phyloP scores from a whole-genome alignment of 139 green algal species.

The Desmodesmus armatus region DNA sequence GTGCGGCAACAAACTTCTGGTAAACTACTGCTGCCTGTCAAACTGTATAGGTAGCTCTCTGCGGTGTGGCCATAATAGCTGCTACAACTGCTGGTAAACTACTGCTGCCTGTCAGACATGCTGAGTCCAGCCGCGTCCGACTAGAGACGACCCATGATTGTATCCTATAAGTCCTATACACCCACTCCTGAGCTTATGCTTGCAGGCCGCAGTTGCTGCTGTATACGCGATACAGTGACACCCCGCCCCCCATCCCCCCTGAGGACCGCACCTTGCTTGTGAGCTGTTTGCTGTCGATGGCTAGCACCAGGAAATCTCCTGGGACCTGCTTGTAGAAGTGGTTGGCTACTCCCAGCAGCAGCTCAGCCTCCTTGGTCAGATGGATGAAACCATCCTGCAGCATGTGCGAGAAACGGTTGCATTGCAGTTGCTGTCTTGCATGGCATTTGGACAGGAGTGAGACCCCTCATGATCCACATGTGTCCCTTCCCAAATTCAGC shows the following conservation, averaged over 20 bases:
- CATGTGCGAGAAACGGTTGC: too few relatives aligned
- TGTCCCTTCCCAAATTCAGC: too few relatives aligned
- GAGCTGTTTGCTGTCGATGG: slow-evolving; percentile 52
- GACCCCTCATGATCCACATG: too few relatives aligned
- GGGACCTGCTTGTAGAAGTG: slow-evolving; percentile 68
- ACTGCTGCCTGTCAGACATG: background rate
- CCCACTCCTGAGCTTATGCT: background rate
- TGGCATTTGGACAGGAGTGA: too few relatives aligned
- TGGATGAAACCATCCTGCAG: slow-evolving; percentile 80
- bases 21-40: too few relatives aligned
- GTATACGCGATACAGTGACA: background rate
- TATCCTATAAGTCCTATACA: background rate
- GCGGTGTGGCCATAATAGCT: background rate
- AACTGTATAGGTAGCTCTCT: too few relatives aligned
- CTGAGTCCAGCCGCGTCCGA: background rate
- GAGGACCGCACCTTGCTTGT: slow-evolving; percentile 49
- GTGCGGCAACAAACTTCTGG: too few relatives aligned
- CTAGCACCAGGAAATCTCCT: slow-evolving; percentile 61
- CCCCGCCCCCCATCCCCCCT: background rate
- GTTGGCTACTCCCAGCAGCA: slow-evolving; percentile 77
- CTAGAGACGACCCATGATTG: background rate
- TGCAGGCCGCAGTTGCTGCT: background rate
- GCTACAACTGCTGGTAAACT: too few relatives aligned
- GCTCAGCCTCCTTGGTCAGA: slow-evolving; percentile 66
- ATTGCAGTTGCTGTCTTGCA: background rate